Conservation (phyloP, 139 green algal genomes). For the Astrephomene gubernaculifera region DNA sequence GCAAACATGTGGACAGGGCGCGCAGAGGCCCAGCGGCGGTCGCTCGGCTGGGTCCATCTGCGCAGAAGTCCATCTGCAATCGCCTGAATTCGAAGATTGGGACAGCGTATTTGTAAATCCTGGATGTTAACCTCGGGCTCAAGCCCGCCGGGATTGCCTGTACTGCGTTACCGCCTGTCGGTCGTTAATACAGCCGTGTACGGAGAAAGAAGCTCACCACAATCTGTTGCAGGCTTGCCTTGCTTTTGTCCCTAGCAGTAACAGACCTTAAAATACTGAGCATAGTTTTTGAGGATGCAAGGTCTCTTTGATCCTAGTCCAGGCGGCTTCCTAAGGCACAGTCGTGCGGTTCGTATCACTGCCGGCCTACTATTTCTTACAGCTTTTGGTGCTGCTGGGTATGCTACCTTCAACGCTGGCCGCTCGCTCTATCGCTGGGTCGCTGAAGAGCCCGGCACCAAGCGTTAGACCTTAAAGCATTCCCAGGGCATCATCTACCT, state of each 20-base stretch:
- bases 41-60: no score
- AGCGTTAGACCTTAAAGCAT: no score
- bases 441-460: not conserved
- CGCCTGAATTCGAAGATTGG: no score
- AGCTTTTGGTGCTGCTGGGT: not conserved
- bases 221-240: no score
- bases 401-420: constrained; percentile 8
- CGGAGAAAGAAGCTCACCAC: no score
- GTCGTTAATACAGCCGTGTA: no score
- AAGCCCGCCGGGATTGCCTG: not conserved
- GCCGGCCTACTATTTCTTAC: not conserved
- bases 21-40: no score
- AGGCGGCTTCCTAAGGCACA: constrained; percentile 2
- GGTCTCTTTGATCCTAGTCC: constrained; percentile 16
- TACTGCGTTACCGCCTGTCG: not conserved
- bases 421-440: not conserved
- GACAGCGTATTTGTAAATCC: not conserved
- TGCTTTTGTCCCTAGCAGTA: no score
- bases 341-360: not conserved
- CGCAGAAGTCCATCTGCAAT: no score
- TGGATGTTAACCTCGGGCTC: not conserved
- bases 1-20: not conserved
- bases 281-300: not conserved
- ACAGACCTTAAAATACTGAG: not conserved
- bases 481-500: no score